phyloP scores from a whole-genome alignment of 352 stramenopile species.

The Pythium dissotocum region DNA sequence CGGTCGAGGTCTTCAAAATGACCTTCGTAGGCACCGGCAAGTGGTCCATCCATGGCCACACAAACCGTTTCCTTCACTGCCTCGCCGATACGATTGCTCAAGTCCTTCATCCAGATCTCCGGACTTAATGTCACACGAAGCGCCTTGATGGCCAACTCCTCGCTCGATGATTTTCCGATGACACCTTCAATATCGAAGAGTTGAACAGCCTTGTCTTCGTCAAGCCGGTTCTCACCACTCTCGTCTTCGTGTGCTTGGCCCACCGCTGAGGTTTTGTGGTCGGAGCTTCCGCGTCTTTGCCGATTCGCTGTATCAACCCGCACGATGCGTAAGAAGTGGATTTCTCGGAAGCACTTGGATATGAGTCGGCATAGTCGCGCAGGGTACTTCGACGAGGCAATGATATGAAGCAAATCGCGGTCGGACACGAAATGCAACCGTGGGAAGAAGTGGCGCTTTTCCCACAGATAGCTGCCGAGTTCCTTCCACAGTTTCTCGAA shows the following conservation, averaged over 20 bases:
- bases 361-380: constrained; percentile 38
- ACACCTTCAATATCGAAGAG: constrained; percentile 48
- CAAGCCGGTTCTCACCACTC: background rate
- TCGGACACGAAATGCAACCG: constrained; percentile 70
- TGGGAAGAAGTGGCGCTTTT: constrained; percentile 60
- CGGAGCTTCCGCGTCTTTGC: background rate
- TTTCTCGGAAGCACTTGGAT: constrained; percentile 53
- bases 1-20: constrained; percentile 48
- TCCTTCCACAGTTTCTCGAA: constrained; percentile 65
- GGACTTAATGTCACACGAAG: constrained; percentile 45
- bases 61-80: constrained; percentile 39
- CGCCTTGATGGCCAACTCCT: constrained; percentile 42
- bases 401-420: constrained; percentile 55
- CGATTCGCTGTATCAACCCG: constrained; percentile 11
- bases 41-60: constrained; percentile 36
- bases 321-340: constrained; percentile 35
- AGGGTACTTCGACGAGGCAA: constrained; percentile 44
- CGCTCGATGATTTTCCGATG: constrained; percentile 26
- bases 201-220: constrained; percentile 16
- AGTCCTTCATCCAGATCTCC: constrained; percentile 73
- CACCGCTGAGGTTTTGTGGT: background rate
- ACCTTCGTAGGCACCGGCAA: constrained; percentile 42
- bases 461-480: constrained; percentile 50
- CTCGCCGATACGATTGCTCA: constrained; percentile 40
- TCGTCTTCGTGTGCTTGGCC: background rate